These are phyloP conservation scores for Suhomyces pyralidae DNA, from an alignment of 805 yeast species.

Conservation along the genomic window DNA sequence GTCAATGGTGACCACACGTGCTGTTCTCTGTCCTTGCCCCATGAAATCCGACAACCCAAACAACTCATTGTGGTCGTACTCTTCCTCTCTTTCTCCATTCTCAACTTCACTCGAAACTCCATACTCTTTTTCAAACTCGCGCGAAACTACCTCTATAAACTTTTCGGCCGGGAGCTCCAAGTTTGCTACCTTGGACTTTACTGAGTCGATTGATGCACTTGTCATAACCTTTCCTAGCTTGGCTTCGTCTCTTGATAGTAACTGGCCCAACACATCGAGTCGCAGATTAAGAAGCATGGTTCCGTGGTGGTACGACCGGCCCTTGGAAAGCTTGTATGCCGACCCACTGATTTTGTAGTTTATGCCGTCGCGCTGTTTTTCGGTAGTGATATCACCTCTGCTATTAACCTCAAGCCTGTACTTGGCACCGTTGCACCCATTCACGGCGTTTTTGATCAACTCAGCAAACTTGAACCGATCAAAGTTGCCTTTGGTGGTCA, in stretches of 20 bases:
- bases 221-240: slow-evolving; percentile 42
- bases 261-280: slow-evolving; percentile 54
- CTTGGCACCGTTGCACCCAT: slow-evolving; percentile 11
- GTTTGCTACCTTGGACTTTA: slow-evolving; percentile 76
- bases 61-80: slow-evolving; percentile 27
- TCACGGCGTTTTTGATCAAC: slow-evolving; percentile 37
- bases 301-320: slow-evolving; percentile 90
- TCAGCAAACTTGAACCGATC: slow-evolving; percentile 54
- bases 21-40: slow-evolving; percentile 7
- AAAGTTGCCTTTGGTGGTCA: slow-evolving; percentile 67
- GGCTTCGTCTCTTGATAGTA: slow-evolving; percentile 49
- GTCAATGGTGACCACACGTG: slow-evolving; percentile 18
- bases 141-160: slow-evolving; percentile 44
- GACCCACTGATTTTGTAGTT: slow-evolving; percentile 80
- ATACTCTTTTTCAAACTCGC: slow-evolving; percentile 38
- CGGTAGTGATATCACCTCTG: slow-evolving; percentile 75
- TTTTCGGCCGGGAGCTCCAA: slow-evolving; percentile 43
- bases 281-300: slow-evolving; percentile 81
- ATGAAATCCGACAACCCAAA: slow-evolving; percentile 33
- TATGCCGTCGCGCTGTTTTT: slow-evolving; percentile 17
- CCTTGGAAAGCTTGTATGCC: slow-evolving; percentile 81
- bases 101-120: slow-evolving; percentile 8
- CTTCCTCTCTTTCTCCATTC: background rate
- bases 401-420: slow-evolving; percentile 51
- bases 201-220: slow-evolving; percentile 65